Conservation (phyloP, 2,329 filamentous ascomycete species). For the Rhynchosporium graminicola region DNA sequence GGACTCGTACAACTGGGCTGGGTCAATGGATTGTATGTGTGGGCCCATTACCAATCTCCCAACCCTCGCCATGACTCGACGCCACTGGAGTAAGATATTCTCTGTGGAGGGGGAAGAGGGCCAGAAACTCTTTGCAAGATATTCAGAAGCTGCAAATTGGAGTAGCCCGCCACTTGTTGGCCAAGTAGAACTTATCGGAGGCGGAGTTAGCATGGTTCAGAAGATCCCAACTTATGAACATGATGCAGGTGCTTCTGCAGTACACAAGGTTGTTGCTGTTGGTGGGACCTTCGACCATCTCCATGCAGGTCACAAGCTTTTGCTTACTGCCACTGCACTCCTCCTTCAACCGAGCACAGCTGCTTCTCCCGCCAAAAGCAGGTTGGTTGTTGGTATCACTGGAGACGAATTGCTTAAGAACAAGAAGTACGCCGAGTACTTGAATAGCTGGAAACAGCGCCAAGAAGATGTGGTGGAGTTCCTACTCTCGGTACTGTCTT, state of each 20-base stretch:
- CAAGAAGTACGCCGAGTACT: constrained; percentile 81
- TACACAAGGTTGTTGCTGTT: constrained; percentile 68
- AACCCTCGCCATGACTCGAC: constrained; percentile 53
- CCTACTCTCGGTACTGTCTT: constrained; percentile 62
- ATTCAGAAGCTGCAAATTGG: constrained; percentile 50
- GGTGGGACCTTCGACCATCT: constrained; percentile 97
- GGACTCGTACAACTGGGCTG: constrained; percentile 49
- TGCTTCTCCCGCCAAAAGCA: constrained; percentile 47
- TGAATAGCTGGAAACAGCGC: constrained; percentile 79
- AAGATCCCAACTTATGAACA: constrained; percentile 9
- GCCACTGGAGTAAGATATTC: constrained; percentile 66
- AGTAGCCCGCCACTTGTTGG: constrained; percentile 50
- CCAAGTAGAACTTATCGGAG: constrained; percentile 54
- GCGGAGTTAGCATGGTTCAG: constrained; percentile 52
- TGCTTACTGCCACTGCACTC: constrained; percentile 83
- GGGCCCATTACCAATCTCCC: constrained; percentile 47
- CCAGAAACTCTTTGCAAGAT: constrained; percentile 55
- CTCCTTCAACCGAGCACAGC: constrained; percentile 56
- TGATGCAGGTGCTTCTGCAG: constrained; percentile 24
- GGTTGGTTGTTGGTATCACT: constrained; percentile 82
- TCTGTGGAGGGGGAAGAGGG: constrained; percentile 66
- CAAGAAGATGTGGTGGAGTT: constrained; percentile 72
- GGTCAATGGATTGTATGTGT: constrained; percentile 39
- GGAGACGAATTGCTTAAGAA: constrained; percentile 82
- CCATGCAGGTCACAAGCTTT: constrained; percentile 92